phyloP scores from a whole-genome alignment of 495 filamentous ascomycete species.

The Xylaria intraflava region DNA sequence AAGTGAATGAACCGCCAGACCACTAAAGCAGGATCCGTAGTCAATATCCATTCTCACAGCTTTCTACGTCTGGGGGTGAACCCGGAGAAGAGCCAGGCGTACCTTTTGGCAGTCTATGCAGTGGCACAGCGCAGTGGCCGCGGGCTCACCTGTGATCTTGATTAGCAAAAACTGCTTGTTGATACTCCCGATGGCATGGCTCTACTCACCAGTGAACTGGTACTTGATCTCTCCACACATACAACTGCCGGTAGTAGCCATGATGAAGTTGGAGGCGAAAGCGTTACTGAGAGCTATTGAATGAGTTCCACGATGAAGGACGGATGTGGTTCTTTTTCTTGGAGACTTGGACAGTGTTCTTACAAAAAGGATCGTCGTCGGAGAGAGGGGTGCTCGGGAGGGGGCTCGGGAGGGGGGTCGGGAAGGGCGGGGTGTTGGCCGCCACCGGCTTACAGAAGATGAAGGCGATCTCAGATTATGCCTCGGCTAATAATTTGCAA shows the following conservation, averaged over 20 bases:
- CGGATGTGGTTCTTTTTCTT: too few species aligned
- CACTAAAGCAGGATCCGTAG: constrained; percentile 24
- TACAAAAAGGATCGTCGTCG: too few species aligned
- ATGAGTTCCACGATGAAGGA: too few species aligned
- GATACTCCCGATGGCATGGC: not conserved
- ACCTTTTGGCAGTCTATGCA: constrained; percentile 42
- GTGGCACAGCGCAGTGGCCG: constrained; percentile 39
- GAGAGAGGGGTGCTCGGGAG: too few species aligned
- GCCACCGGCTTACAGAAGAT: too few species aligned
- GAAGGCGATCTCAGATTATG: too few species aligned
- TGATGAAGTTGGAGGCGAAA: not conserved
- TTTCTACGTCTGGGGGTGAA: constrained; percentile 9
- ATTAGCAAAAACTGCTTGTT: not conserved
- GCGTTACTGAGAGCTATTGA: too few species aligned
- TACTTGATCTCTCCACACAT: constrained; percentile 14
- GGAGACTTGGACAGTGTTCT: too few species aligned
- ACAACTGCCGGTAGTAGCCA: constrained; percentile 11
- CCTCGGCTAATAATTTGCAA: too few species aligned
- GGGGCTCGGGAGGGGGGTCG: too few species aligned
- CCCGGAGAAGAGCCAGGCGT: not conserved
- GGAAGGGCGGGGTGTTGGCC: too few species aligned
- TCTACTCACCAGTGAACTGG: not conserved
- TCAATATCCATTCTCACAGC: not conserved
- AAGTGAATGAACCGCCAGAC: constrained; percentile 42
- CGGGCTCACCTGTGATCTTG: constrained; percentile 23